These are phyloP conservation scores for Quercus suber DNA, from an alignment of 306 rosid species.

Conservation along the genomic window DNA sequence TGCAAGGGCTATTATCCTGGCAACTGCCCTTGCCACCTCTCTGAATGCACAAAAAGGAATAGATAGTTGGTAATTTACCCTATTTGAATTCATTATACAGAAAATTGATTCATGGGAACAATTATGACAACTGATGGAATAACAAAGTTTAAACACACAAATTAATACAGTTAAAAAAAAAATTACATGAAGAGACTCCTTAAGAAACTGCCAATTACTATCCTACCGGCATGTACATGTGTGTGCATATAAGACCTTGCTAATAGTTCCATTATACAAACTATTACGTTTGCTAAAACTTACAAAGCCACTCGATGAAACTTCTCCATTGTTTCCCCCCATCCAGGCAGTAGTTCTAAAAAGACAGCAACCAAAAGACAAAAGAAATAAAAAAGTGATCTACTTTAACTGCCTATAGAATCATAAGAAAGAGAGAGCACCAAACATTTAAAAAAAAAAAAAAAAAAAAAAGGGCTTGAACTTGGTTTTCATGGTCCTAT, in stretches of 20 bases:
- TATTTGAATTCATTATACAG: not conserved
- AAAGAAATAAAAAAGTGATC: too few relatives aligned
- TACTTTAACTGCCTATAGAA: too few relatives aligned
- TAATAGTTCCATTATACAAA: not conserved
- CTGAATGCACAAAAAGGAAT: constrained; percentile 32
- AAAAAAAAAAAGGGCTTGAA: not conserved
- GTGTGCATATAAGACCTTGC: not conserved
- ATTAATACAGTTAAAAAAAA: not conserved
- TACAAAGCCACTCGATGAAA: constrained; percentile 71
- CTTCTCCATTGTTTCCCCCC: constrained; percentile 88
- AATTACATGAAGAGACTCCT: not conserved
- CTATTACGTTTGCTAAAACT: constrained; percentile 28
- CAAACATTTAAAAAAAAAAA: not conserved
- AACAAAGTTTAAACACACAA: not conserved
- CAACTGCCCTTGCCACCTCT: constrained; percentile 67
- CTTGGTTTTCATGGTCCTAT: not conserved
- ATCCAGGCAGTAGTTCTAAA: constrained; percentile 63
- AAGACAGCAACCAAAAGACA: constrained; percentile 7
- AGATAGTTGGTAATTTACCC: not conserved
- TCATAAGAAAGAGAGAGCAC: not conserved
- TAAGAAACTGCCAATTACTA: not conserved
- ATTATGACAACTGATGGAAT: not conserved
- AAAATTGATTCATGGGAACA: not conserved
- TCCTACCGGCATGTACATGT: not conserved
- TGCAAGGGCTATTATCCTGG: constrained; percentile 75